Evolutionary conservation across 2,329 filamentous ascomycete genomes (phyloP).

Genomic region (Aphanocladium album): DNA sequence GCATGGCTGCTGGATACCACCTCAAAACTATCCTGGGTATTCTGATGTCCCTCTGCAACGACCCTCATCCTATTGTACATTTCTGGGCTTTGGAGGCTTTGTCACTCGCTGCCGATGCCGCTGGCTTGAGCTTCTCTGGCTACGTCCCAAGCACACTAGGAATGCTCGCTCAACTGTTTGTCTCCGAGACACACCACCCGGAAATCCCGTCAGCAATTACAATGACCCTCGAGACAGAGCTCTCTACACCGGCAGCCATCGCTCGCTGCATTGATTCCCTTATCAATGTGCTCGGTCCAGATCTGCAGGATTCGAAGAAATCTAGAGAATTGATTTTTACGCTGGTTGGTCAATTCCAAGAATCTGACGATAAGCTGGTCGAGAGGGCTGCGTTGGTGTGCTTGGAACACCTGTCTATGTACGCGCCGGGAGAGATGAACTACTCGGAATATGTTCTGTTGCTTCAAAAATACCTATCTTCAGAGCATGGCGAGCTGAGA

Average conservation of each 20-base stretch:
- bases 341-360: conserved; percentile 75
- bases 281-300: conserved; percentile 92
- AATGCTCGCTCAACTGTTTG: conserved; percentile 90
- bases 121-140: conserved; percentile 83
- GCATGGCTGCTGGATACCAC: conserved; percentile 95
- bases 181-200: conserved; percentile 83
- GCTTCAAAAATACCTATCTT: conserved; percentile 72
- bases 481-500: conserved; percentile 62
- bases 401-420: conserved; percentile 85
- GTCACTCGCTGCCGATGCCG: conserved; percentile 81
- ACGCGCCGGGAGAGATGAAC: conserved; percentile 82
- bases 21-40: conserved; percentile 97
- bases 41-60: conserved; percentile 94
- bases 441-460: conserved; percentile 78
- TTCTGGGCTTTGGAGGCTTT: conserved; percentile 93
- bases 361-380: conserved; percentile 65
- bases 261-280: conserved; percentile 89
- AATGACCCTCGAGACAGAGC: conserved; percentile 84
- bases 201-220: conserved; percentile 75
- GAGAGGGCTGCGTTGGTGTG: conserved; percentile 76
- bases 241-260: conserved; percentile 76
- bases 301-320: conserved; percentile 87
- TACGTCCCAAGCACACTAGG: conserved; percentile 88
- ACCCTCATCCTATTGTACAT: conserved; percentile 91
- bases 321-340: conserved; percentile 89